Conservation (phyloP, 257 asterid genomes). For the Vinca minor region DNA sequence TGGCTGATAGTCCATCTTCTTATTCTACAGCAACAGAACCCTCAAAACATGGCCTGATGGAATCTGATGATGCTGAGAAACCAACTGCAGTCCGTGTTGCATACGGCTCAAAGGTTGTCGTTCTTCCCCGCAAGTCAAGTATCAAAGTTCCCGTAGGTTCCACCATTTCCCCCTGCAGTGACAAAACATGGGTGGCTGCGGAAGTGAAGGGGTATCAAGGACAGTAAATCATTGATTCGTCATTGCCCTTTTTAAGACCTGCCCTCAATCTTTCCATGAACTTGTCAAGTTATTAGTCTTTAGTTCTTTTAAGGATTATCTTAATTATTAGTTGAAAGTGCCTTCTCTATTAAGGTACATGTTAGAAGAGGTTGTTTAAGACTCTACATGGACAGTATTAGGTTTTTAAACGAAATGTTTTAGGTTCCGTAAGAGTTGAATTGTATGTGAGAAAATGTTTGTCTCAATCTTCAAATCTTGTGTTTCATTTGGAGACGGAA, state of each 20-base stretch:
- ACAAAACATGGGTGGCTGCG: conserved; percentile 47
- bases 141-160: conserved; percentile 33
- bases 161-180: conserved; percentile 28
- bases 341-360: background rate
- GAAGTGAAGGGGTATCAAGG: background rate
- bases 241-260: background rate
- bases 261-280: background rate
- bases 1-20: conserved; percentile 7
- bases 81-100: conserved; percentile 11
- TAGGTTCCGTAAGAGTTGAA: too few species aligned
- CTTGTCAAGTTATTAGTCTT: background rate
- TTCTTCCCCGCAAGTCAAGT: conserved; percentile 24
- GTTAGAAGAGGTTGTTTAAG: too few species aligned
- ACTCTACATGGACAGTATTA: too few species aligned
- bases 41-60: conserved; percentile 7
- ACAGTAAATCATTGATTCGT: background rate
- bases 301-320: background rate
- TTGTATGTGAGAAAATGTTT: too few species aligned
- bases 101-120: conserved; percentile 24
- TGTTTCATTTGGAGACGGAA: too few species aligned
- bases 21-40: conserved; percentile 10
- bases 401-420: too few species aligned
- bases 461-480: too few species aligned
- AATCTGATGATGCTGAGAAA: conserved; percentile 12
- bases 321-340: too few species aligned